Base-by-base conservation (phyloP, 768 basidiomycete species). In the Suillus subluteus region DNA sequence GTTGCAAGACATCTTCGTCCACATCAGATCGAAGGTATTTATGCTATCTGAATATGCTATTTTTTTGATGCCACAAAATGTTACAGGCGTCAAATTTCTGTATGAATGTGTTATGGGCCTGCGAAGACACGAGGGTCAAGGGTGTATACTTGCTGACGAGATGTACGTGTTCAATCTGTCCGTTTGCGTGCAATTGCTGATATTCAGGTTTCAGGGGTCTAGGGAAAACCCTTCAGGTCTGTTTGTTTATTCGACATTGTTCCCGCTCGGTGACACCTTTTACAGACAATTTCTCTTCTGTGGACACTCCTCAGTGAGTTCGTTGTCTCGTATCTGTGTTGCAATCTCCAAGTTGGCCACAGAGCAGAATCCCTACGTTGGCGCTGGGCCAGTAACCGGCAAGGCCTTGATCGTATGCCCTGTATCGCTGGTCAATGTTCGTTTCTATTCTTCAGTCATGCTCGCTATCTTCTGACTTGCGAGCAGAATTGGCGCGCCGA, bases 31-130 rank as follows among this genome's bases (percentile, higher is more conserved):
- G 96, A 98, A 84, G 96, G 95, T 86, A 64, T 65, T 65, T 13
- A 11, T 21, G 3, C 11, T n/a, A 21, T 61, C 18, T 21, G 4
- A 18, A 21, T 21, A 30, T 59, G 26, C 8, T 32, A 4, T 43
- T 43, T 41, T 23, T 41, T 26, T 16, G 30, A 12, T 43, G 18
- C 1, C 18, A 32, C 18, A 32, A 43, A 21, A 32, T 65, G 62
- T 64, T 15, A 65, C 65, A 91, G 91, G 94, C 38, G 84, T 95
- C 41, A 86, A 87, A 74, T 99, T 99, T 77, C 80, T 99, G 82
- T 99, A 99, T 73, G 94, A 96, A 73, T 94, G 91, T 72, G 92
- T 96, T 21, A 98, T 98, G 95, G 96, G 96, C 12, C 80, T 98
- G 73, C 85, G 93, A 63, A 92, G 89, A 75, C 93, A 95, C 68